Conservation (phyloP, 176 grass and related monocot species). For the Aegilops sharonensis region DNA sequence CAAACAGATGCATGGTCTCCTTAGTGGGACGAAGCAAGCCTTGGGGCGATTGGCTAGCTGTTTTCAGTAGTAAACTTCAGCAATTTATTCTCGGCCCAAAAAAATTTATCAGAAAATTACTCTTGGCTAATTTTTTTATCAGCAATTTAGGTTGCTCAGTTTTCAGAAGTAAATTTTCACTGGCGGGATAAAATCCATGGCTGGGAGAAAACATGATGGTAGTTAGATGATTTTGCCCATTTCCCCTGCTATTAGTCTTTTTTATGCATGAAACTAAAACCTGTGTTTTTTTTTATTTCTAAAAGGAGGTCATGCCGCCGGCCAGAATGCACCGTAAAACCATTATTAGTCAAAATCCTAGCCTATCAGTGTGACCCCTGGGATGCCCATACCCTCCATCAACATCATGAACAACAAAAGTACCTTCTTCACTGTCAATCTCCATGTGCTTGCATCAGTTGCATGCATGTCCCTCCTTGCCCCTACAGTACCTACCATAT, state of each 20-base stretch:
- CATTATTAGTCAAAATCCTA: not conserved
- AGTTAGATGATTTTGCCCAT: not conserved
- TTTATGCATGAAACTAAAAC: not conserved
- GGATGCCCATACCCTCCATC: not conserved
- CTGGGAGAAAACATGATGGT: not conserved
- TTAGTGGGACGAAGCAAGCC: not conserved
- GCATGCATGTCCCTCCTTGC: not conserved
- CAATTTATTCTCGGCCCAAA: not conserved
- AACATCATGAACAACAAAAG: not conserved
- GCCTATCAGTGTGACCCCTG: not conserved
- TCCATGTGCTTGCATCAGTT: not conserved
- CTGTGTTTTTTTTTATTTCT: too few relatives aligned
- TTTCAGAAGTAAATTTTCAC: not conserved
- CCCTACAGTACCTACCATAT: not conserved
- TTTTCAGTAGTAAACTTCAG: not conserved
- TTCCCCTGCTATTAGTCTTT: not conserved
- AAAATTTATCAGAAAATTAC: not conserved
- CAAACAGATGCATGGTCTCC: too few relatives aligned
- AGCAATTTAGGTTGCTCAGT: not conserved
- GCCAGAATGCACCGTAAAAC: not conserved
- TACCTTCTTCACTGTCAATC: not conserved
- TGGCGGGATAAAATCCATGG: not conserved
- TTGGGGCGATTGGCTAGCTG: not conserved
- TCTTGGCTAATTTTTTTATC: not conserved
- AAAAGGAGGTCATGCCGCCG: not conserved